A percentile compares a stretch with the other conserved stretches of the same genome.
These are phyloP conservation scores for Kwoniella newhampshirensis DNA, from an alignment of 768 basidiomycete species.

Conservation along the genomic window DNA sequence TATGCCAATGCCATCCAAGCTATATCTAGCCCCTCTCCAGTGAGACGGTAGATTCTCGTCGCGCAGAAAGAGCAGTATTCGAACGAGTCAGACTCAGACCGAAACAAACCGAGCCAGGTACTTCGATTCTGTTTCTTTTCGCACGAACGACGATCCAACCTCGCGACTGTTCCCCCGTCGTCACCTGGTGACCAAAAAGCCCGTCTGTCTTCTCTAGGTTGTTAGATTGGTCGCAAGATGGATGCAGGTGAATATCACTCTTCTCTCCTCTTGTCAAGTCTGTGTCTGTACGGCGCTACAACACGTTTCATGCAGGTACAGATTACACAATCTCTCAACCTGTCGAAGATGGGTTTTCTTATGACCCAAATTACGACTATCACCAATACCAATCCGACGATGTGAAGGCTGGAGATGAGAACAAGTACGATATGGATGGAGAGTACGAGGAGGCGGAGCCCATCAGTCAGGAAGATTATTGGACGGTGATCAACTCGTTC, in stretches of 20 bases:
- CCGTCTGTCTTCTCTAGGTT: background rate
- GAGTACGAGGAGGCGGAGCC: slow-evolving; percentile 24
- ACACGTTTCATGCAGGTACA: slow-evolving; percentile 16
- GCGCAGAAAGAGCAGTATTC: no score
- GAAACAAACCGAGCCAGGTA: no score
- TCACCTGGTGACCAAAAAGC: no score
- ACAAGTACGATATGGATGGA: slow-evolving; percentile 14
- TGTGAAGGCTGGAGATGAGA: slow-evolving; percentile 8
- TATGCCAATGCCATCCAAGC: no score
- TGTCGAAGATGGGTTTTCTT: slow-evolving; percentile 28
- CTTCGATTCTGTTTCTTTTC: no score
- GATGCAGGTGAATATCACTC: slow-evolving; percentile 44
- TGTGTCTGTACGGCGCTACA: slow-evolving; percentile 15
- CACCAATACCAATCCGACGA: slow-evolving; percentile 4
- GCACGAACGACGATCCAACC: no score
- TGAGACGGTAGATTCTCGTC: no score
- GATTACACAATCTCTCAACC: slow-evolving; percentile 21
- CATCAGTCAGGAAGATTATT: slow-evolving; percentile 50
- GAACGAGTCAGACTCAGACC: no score
- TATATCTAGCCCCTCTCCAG: no score
- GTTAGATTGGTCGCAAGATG: slow-evolving; percentile 22
- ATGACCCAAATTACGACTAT: slow-evolving; percentile 22
- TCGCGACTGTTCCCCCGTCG: no score
- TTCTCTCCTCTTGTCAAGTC: slow-evolving; percentile 8
- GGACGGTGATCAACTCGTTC: slow-evolving; percentile 85